A percentile compares a stretch with the other conserved stretches of the same genome.
Evolutionary conservation across 1,284 basidiomycete genomes (phyloP).

Genomic region (Volvariella volvacea): DNA sequence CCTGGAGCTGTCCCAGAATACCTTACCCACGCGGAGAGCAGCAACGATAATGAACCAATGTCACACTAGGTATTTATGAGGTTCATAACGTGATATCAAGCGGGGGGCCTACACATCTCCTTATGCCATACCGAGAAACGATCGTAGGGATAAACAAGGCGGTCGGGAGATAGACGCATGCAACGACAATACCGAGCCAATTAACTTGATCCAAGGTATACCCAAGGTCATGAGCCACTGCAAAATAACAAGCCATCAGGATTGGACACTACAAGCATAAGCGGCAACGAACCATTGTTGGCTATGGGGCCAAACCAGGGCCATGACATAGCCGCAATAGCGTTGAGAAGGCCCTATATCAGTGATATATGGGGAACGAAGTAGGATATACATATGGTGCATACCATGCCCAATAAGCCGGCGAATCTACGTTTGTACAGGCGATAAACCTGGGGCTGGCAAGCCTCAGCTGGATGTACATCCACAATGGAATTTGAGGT

Average conservation of each 20-base stretch:
- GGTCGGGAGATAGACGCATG: conserved; percentile 52
- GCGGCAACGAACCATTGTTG: conserved; percentile 39
- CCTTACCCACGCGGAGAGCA: conserved; percentile 68
- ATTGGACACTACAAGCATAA: neutral
- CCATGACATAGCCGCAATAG: conserved; percentile 57
- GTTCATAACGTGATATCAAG: neutral
- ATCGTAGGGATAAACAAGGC: conserved; percentile 52
- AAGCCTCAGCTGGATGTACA: too few species aligned
- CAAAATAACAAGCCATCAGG: too few species aligned
- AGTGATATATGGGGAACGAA: conserved; percentile 1
- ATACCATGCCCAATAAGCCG: conserved; percentile 57
- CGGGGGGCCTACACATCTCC: conserved; percentile 39
- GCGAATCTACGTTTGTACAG: conserved; percentile 63
- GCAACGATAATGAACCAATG: conserved; percentile 42
- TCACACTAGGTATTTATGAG: conserved; percentile 33
- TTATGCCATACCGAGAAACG: conserved; percentile 52
- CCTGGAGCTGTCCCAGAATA: conserved; percentile 58
- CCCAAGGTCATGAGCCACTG: conserved; percentile 54
- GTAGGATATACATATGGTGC: conserved; percentile 11
- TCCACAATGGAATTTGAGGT: too few species aligned
- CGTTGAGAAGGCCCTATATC: conserved; percentile 49
- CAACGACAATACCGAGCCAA: conserved; percentile 69
- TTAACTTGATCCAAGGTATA: conserved; percentile 64
- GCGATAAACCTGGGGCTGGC: conserved; percentile 32
- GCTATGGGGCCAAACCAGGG: conserved; percentile 76